These are phyloP conservation scores for Drechmeria coniospora DNA, from an alignment of 2,329 filamentous ascomycete genomes.

Conservation along the genomic window DNA sequence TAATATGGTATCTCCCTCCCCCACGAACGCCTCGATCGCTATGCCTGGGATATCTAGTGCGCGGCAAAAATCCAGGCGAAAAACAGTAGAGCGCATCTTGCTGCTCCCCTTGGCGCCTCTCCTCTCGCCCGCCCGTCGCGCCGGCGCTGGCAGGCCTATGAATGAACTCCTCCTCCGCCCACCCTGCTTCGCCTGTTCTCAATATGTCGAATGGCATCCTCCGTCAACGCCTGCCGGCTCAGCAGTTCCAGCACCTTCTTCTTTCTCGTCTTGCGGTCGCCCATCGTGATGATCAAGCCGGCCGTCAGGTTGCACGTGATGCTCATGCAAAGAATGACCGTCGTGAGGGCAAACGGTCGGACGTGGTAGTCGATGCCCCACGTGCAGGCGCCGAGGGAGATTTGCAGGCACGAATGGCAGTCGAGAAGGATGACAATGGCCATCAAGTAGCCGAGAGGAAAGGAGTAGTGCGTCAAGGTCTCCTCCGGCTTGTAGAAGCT, in stretches of 20 bases:
- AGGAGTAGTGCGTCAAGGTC: conserved; percentile 66
- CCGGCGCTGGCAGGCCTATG: neutral
- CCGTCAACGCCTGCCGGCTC: conserved; percentile 60
- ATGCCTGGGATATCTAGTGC: too few species aligned
- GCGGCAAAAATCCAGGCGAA: too few species aligned
- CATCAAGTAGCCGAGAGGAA: conserved; percentile 58
- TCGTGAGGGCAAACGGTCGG: conserved; percentile 58
- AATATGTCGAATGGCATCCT: conserved; percentile 34
- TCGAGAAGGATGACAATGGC: conserved; percentile 68
- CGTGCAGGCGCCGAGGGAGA: conserved; percentile 61
- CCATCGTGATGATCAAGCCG: conserved; percentile 60
- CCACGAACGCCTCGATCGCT: too few species aligned
- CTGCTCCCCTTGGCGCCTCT: too few species aligned
- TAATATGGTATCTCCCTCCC: too few species aligned
- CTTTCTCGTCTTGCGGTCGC: conserved; percentile 64
- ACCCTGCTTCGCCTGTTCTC: conserved; percentile 11
- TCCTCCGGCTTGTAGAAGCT: conserved; percentile 86
- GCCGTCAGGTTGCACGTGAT: conserved; percentile 66
- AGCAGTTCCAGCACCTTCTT: conserved; percentile 71
- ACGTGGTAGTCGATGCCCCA: conserved; percentile 61
- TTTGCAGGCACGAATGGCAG: conserved; percentile 65
- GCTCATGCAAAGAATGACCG: conserved; percentile 64
- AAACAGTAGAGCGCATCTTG: too few species aligned
- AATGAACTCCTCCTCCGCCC: neutral
- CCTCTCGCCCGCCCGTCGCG: neutral